phyloP scores from a whole-genome alignment of 306 rosid species.

The Malus fusca region DNA sequence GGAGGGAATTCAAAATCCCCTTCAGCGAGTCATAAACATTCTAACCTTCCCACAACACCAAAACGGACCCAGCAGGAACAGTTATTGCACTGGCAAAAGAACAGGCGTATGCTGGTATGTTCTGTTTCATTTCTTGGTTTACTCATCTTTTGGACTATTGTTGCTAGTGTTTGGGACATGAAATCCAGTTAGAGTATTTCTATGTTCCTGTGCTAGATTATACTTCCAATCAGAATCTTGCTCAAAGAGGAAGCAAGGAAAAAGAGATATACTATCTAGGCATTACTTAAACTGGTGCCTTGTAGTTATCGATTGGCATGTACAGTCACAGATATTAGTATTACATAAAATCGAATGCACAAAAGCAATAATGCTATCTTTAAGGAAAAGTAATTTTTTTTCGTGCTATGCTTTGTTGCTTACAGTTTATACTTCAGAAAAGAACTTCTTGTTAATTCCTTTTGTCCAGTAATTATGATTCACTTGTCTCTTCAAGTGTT shows the following conservation, averaged over 20 bases:
- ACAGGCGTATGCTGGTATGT: slow-evolving; percentile 73
- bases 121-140: slow-evolving; percentile 6
- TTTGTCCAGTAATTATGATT: background rate
- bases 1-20: slow-evolving; percentile 22
- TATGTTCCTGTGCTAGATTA: background rate
- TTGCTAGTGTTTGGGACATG: background rate
- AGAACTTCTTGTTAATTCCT: background rate
- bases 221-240: background rate
- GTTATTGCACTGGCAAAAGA: slow-evolving; percentile 73
- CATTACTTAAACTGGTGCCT: background rate
- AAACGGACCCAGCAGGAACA: slow-evolving; percentile 70
- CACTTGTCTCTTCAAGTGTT: background rate
- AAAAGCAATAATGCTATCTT: background rate
- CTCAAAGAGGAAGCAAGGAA: background rate
- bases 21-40: slow-evolving; percentile 6
- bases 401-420: background rate
- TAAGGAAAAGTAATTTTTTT: background rate
- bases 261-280: background rate
- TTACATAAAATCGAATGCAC: background rate
- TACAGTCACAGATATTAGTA: background rate
- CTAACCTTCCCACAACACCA: slow-evolving; percentile 29
- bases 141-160: background rate
- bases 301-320: background rate
- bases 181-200: background rate
- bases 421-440: background rate